Evolutionary conservation across 2,329 filamentous ascomycete species (phyloP).

Genomic region (Cercospora beticola): DNA sequence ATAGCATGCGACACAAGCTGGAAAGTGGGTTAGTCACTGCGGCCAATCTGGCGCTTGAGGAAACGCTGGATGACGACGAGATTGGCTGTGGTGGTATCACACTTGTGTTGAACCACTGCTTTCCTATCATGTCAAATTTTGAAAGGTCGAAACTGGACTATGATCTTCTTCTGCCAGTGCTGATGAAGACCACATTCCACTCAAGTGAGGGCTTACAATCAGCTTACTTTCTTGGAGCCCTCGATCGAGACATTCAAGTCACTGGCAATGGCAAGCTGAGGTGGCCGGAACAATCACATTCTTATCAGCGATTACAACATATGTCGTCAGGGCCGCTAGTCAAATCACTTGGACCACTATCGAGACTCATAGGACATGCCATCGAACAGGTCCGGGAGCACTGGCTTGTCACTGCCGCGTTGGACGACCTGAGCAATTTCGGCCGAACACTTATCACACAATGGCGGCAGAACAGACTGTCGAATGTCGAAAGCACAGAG

Average conservation of each 20-base stretch:
- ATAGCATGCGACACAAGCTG: slow-evolving; percentile 63
- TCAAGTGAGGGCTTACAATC: slow-evolving; percentile 71
- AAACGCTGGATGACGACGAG: slow-evolving; percentile 55
- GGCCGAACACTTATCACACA: slow-evolving; percentile 64
- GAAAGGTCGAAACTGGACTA: slow-evolving; percentile 63
- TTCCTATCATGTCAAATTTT: slow-evolving; percentile 65
- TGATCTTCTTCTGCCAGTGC: slow-evolving; percentile 66
- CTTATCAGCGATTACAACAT: slow-evolving; percentile 59
- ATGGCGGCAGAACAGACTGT: slow-evolving; percentile 74
- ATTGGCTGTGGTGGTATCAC: slow-evolving; percentile 54
- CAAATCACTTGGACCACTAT: slow-evolving; percentile 65
- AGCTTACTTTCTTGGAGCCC: slow-evolving; percentile 69
- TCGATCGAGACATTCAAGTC: slow-evolving; percentile 66
- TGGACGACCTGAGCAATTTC: slow-evolving; percentile 68
- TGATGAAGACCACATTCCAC: slow-evolving; percentile 67
- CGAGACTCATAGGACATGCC: slow-evolving; percentile 64
- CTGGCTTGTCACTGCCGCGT: slow-evolving; percentile 51
- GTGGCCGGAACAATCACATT: slow-evolving; percentile 62
- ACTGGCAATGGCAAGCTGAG: slow-evolving; percentile 55
- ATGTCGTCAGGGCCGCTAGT: slow-evolving; percentile 63
- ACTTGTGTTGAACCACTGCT: slow-evolving; percentile 73
- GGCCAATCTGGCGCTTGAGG: slow-evolving; percentile 69
- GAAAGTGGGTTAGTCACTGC: slow-evolving; percentile 73
- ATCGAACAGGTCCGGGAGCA: slow-evolving; percentile 58
- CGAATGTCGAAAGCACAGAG: slow-evolving; percentile 67